A percentile compares a stretch with the other conserved stretches of the same genome.
Conservation (phyloP, 2,329 filamentous ascomycete species). For the Xylaria sp. region DNA sequence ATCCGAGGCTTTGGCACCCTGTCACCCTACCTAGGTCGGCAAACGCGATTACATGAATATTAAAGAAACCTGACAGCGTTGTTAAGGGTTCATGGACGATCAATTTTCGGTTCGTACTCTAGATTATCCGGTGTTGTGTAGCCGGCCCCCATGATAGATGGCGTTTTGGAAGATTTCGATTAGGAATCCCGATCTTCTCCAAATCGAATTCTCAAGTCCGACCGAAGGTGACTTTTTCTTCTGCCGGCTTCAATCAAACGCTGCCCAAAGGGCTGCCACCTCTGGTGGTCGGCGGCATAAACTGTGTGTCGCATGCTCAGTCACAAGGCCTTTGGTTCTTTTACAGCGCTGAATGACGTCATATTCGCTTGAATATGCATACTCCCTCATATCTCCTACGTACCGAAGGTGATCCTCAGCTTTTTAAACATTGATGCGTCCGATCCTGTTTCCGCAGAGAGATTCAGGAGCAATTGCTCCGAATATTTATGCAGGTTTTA, state of each 20-base stretch:
- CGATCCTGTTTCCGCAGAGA: conserved; percentile 7
- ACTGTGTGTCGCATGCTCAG: background rate
- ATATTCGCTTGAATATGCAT: conserved; percentile 3
- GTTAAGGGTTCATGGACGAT: background rate
- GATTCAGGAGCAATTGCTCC: conserved; percentile 35
- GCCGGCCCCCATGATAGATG: background rate
- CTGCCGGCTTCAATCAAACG: background rate
- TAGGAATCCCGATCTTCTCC: background rate
- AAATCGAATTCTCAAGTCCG: conserved; percentile 10
- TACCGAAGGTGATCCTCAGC: background rate
- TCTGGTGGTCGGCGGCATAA: background rate
- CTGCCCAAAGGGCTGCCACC: background rate
- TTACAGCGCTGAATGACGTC: conserved; percentile 21
- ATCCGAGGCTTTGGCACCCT: conserved; percentile 10
- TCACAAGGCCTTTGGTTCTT: conserved; percentile 6
- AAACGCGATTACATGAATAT: background rate
- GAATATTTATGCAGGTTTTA: conserved; percentile 22
- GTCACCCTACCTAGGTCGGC: conserved; percentile 2
- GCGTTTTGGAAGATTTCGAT: conserved; percentile 18
- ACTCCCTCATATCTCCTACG: background rate
- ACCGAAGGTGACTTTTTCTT: background rate
- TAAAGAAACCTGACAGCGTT: background rate
- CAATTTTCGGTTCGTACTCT: background rate
- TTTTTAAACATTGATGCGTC: background rate
- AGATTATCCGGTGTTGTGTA: background rate